Base-by-base conservation (phyloP, 2,329 filamentous ascomycete genomes). In the Alternaria sp. region DNA sequence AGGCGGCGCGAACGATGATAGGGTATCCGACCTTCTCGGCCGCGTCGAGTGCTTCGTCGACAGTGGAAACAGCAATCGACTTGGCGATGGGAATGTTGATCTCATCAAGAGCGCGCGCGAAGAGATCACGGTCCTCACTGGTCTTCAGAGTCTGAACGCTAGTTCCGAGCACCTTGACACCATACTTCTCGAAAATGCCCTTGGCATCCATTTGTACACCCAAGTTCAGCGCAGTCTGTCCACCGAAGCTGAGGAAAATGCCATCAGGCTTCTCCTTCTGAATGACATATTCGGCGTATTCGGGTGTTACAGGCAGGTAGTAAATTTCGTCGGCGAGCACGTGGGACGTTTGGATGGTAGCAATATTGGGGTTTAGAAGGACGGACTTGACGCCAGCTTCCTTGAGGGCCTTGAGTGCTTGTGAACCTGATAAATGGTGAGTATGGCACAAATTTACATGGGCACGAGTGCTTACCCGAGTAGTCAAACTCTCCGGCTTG, bases 401-500 rank as follows among this genome's bases (percentile, higher is more conserved):
- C 82, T 97, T 98, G 64, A 99, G 86, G 40, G 95, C 95, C 83
- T 98, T 98, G 65, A 99, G 86, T 56, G 95, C 95, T 85, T 98
- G 95, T 6, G 94, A 94, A 67, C 95, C 93, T 97, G 75, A 6
- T 22, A 16, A 18, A 7, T 14, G 10, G 44, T 77, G 12, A 78
- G 68, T 53, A 65, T 56, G 56, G 16, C 27, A 18, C 38, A 22
- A 44, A 36, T 7, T 58, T 44, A 11, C 9, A 25, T 44, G 32
- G 9, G 52, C 44, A 8, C 36, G 32, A 36, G 16, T 62, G 45
- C 68, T 65, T 85, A 97, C 93, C 94, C 80, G 95, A 98, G 82
- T 98, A 98, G 83, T 98, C 94, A 75, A 98, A 98, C 84, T 98
- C 94, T 83, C 94, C 94, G 68, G 94, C 94, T 83, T 98, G 94